Evolutionary conservation across 1,284 basidiomycete species (phyloP), one percentile per base, ranked within the genome.

Genomic region (Ganoderma leucocontextum): DNA sequence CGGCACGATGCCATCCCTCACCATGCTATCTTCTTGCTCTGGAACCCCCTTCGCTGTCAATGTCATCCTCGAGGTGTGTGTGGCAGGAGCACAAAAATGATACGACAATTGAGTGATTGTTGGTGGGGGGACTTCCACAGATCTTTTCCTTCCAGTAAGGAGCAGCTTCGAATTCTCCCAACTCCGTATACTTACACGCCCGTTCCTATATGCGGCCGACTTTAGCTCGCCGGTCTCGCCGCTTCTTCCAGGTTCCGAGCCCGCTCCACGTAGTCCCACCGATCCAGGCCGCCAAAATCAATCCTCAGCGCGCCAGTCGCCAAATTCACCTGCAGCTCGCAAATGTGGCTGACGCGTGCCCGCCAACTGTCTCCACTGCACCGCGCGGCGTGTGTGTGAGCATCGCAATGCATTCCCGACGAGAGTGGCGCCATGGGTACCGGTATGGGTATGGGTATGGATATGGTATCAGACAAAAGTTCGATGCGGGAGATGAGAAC

Each of bases 291-390:
- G 47, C 91, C 91, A 76, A 94, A 94, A 75, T 91, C 87, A 44
- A 94, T 90, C 67, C 83, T 87, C 85, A 94, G 85, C 8, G 84
- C 85, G n/a, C 86, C 85, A 15, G 82, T 83, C 13, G 85, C 81
- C 77, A 93, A 82, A 75, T 87, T 90, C 73, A 90, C 85, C 74
- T 94, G 92, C 41, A 94, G 82, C 77, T 93, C 92, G 70, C 85
- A 87, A 9, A 94, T 86, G 75, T 92, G 91, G 41, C 87, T 82
- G 3, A 84, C 90, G 64, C 88, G 84, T 12, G 89, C 90, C 36
- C 92, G 86, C 91, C 92, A 94, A 74, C 91, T 94, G 73, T 94
- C 92, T 29, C 86, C 92, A 29, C 92, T 94, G 78, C 60, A 67
- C n/a, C 47, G 38, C 35, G 47, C 22, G 41, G n/a, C 62, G 44